Evolutionary conservation across 805 yeast genomes (phyloP), one percentile per base, ranked within the genome.

Genomic region (Cyberlindnera maritima): DNA sequence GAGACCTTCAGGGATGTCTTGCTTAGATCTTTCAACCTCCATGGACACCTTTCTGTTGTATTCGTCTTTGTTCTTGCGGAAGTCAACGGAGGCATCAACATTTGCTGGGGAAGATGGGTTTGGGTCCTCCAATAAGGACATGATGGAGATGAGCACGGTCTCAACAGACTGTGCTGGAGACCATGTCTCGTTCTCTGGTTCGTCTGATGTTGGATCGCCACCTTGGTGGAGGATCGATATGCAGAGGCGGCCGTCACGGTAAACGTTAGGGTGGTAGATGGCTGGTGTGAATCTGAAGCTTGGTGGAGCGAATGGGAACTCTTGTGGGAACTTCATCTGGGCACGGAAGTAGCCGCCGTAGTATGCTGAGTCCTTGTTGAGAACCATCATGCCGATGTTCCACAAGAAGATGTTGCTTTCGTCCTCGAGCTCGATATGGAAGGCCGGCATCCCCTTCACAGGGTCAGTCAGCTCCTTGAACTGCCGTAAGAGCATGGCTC

Each of bases 281-380:
- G 96, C 85, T 13, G 97, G 96, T 8, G 92, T 84, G 73, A 92
- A 92, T 57, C 95, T 75, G 71, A 90, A 92, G 32, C 85, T 80
- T 36, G 98, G 99, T 25, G 99, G 99, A 19, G 88, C 73, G 63
- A 80, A 92, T 3, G 98, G 99, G 69, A 84, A 92, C 66, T 90
- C 96, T 19, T 74, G 68, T 6, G 98, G 98, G 69, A 92, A 92
- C 57, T 84, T 77, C 96, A 92, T 88, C 64, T 88, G 95, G 19
- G 96, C 96, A 62, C 82, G 88, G 70, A 92, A 86, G 67, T 87
- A 92, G 13, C 97, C 97, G 38, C 97, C 97, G 61, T 91, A 88
- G 68, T 88, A 92, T 54, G 85, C 83, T 14, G 96, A 88, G 53
- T 89, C 97, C 58, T 85, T 83, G 67, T 87, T 86, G 44, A 89